Base-by-base conservation (phyloP, 495 filamentous ascomycete species). In the Aspergillus asperescens region DNA sequence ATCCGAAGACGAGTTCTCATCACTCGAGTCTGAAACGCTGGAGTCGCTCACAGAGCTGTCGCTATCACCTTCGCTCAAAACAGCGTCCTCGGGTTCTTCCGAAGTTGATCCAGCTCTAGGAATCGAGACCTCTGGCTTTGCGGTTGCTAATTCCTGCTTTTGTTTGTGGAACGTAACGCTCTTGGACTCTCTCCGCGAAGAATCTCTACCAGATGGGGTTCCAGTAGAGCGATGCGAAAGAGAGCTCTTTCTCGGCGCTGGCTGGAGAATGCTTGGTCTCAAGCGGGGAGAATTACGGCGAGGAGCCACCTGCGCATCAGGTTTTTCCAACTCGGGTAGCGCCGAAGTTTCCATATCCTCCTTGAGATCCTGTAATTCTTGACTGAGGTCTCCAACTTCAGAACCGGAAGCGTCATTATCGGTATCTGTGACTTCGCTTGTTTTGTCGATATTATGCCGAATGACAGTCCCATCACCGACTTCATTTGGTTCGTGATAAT, bases 331-430 rank as follows among this genome's bases (percentile, higher is more conserved):
- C 4, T 52, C 55, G 9, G 45, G 58, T 44, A 66, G 50, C 10
- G 38, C 50, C 13, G 67, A 56, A 19, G 60, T 54, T 32, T 75
- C 62, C 49, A 72, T 64, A 20, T 77, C 74, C 7, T 70, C 69
- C 34, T 68, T 70, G 22, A 78, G 59, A 34, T 63, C 74, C 43
- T 71, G 56, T 10, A 79, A 42, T 27, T 79, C 77, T 19, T 66
- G 69, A 23, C 62, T 63, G 15, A 77, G 47, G 28, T 76, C 73
- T 3, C 64, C 64, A 13, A 68, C 65, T 23, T 75, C 70, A 29
- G 66, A 48, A 3, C 75, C 69, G 19, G 70, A 67, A 3, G 61
- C 47, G 22, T 70, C 71, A 8, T 50, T 59, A 20, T 77, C 77
- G 38, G 62, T 67, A 6, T 71, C 69, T 0, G 62, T 61, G n/a